Conservation (phyloP, 345 rosid species). For the Salix purpurea region DNA sequence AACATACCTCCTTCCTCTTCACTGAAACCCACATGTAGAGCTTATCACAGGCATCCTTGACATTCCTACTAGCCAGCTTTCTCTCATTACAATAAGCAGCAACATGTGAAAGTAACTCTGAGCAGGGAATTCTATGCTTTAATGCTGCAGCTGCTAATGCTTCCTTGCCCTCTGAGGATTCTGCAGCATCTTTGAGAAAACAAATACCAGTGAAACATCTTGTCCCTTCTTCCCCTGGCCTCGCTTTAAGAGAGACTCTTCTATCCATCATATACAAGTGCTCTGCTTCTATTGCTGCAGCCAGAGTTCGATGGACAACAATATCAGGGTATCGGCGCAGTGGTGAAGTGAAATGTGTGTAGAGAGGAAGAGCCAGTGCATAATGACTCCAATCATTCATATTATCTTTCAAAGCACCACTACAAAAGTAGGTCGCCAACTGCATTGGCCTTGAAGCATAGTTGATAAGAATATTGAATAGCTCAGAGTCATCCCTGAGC, state of each 20-base stretch:
- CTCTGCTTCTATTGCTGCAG: conserved; percentile 84
- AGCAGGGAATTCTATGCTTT: conserved; percentile 53
- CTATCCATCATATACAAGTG: conserved; percentile 34
- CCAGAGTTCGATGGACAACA: conserved; percentile 78
- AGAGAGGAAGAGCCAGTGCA: conserved; percentile 72
- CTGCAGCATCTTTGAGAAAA: conserved; percentile 55
- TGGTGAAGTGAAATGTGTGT: conserved; percentile 94
- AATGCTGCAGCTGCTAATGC: conserved; percentile 55
- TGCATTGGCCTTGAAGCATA: conserved; percentile 85
- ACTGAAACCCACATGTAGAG: conserved; percentile 78
- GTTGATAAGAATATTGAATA: conserved; percentile 55
- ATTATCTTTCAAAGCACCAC: conserved; percentile 52
- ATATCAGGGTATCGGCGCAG: conserved; percentile 85
- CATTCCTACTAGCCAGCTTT: conserved; percentile 64
- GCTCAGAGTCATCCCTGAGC: conserved; percentile 65
- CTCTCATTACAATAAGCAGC: conserved; percentile 68
- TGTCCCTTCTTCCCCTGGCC: conserved; percentile 10
- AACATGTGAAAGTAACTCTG: conserved; percentile 45
- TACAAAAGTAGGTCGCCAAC: conserved; percentile 72
- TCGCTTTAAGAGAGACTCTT: conserved; percentile 10
- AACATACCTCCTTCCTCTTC: conserved; percentile 59
- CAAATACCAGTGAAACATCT: conserved; percentile 55
- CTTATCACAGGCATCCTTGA: conserved; percentile 74
- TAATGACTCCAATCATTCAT: conserved; percentile 74
- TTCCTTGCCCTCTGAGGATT: conserved; percentile 52